Base-by-base conservation (phyloP, 2,329 filamentous ascomycete genomes). In the Graphium sp. region DNA sequence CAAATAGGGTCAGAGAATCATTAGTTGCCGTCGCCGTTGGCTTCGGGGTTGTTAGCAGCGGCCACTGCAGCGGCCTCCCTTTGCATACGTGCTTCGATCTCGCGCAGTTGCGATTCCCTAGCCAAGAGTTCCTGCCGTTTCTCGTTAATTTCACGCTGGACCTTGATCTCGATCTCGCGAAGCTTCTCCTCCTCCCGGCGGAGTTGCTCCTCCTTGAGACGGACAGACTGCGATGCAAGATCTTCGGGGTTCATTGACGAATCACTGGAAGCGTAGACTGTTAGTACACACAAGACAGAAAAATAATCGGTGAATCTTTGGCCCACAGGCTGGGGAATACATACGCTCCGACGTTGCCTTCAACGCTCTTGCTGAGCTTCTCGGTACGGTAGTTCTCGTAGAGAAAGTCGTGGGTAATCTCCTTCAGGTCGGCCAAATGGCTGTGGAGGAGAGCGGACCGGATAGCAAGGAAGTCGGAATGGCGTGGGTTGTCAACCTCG, bases 361-460 rank as follows among this genome's bases (percentile, higher is more conserved):
- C 85, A 43, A 98, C 89, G 53, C 84, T 94, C 82, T 95, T 98
- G 66, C 82, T 92, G 46, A 98, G 80, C 67, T 95, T 95, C 80
- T 98, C 89, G 49, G 89, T 98, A 83, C 89, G 84, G 71, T 98
- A 98, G 63, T 98, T 98, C 56, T 98, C 89, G 62, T 98, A 98
- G 39, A 98, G 65, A 76, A 98, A 98, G 58, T 98, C 89, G 57
- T 98, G 89, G 29, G 89, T 98, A 50, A 98, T 98, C 58, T 98
- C 89, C 74, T 98, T 98, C 47, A 98, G 62, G 55, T 98, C 89
- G 36, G 89, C 89, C 50, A 98, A 62, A 64, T 98, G 89, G 59
- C 84, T 94, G 68, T 98, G 89, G 37, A 98, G 71, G 32, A 98
- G 75, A 32, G 89, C 89, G 34, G 85, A 94, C 52, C 89, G 78